These are phyloP conservation scores for Diaporthe longicolla DNA, from an alignment of 2,329 filamentous ascomycete genomes.

Conservation along the genomic window DNA sequence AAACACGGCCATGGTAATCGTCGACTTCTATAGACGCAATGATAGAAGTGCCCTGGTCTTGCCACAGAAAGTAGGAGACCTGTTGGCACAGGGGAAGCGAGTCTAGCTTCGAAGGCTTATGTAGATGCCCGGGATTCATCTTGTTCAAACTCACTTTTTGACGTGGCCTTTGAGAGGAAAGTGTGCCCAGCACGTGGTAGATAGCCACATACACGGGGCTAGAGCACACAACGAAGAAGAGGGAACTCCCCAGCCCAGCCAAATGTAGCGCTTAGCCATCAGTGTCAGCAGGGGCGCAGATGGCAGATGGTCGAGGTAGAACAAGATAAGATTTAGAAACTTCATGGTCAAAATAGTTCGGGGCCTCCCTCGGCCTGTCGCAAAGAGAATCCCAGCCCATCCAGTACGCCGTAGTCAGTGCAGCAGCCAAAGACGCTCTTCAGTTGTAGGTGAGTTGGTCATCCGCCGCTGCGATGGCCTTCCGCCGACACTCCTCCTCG, in stretches of 20 bases:
- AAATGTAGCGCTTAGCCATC: neutral
- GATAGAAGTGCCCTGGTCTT: conserved; percentile 87
- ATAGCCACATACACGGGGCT: neutral
- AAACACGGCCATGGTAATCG: conserved; percentile 86
- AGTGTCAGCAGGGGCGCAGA: neutral
- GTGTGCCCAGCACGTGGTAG: neutral
- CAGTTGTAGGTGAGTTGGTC: conserved; percentile 63
- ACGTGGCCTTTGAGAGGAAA: neutral
- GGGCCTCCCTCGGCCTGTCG: conserved; percentile 8
- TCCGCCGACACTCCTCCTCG: conserved; percentile 72
- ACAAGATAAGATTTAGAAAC: conserved; percentile 12
- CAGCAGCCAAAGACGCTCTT: neutral
- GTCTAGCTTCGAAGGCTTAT: conserved; percentile 54
- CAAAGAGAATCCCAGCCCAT: neutral
- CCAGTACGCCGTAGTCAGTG: conserved; percentile 8
- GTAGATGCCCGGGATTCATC: neutral
- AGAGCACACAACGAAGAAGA: neutral
- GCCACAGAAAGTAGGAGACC: conserved; percentile 90
- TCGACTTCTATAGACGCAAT: conserved; percentile 93
- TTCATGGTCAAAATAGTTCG: neutral
- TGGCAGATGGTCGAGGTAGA: conserved; percentile 6
- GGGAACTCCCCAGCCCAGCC: neutral
- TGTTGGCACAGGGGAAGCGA: conserved; percentile 74
- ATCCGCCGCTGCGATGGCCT: conserved; percentile 76
- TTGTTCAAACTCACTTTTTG: neutral